These are phyloP conservation scores for Candida nonsorbophila DNA, from an alignment of 805 yeast species.

Conservation along the genomic window DNA sequence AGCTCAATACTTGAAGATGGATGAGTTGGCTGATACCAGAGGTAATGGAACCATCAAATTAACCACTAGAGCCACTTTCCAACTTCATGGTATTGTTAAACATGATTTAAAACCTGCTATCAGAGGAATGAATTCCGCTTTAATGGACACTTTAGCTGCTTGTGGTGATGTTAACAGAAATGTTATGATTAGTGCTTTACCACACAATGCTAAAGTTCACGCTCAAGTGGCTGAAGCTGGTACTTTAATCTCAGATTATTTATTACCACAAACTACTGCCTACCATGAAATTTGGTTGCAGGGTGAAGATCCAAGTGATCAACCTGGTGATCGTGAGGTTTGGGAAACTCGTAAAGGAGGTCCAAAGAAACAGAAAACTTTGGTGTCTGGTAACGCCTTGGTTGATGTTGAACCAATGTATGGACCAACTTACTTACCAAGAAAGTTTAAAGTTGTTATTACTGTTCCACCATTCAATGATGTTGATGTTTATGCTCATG, in stretches of 20 bases:
- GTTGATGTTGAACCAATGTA: slow-evolving; percentile 84
- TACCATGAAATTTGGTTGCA: slow-evolving; percentile 96
- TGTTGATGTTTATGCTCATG: slow-evolving; percentile 94
- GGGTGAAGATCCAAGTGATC: slow-evolving; percentile 73
- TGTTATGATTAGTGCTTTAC: slow-evolving; percentile 89
- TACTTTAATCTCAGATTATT: slow-evolving; percentile 65
- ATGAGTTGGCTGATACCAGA: slow-evolving; percentile 69
- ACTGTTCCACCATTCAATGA: slow-evolving; percentile 96
- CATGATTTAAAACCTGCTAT: slow-evolving; percentile 85
- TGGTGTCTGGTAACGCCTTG: slow-evolving; percentile 82
- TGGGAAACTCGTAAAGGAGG: slow-evolving; percentile 69
- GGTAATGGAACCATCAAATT: slow-evolving; percentile 93
- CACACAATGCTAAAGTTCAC: slow-evolving; percentile 78
- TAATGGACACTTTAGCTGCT: slow-evolving; percentile 94
- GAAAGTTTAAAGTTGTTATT: slow-evolving; percentile 92
- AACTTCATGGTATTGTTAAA: slow-evolving; percentile 90
- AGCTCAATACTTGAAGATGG: slow-evolving; percentile 81
- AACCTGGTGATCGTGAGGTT: slow-evolving; percentile 54
- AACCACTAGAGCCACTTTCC: slow-evolving; percentile 96
- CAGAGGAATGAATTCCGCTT: slow-evolving; percentile 84
- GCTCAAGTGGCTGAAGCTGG: slow-evolving; percentile 64
- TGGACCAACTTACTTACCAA: slow-evolving; percentile 82
- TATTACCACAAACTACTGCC: slow-evolving; percentile 89
- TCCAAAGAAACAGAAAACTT: slow-evolving; percentile 73
- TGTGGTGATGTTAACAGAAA: slow-evolving; percentile 98